Percentiles rank a stretch among this genome's conserved stretches.
Evolutionary conservation across 345 rosid species (phyloP).

Genomic region (Brassica juncea): DNA sequence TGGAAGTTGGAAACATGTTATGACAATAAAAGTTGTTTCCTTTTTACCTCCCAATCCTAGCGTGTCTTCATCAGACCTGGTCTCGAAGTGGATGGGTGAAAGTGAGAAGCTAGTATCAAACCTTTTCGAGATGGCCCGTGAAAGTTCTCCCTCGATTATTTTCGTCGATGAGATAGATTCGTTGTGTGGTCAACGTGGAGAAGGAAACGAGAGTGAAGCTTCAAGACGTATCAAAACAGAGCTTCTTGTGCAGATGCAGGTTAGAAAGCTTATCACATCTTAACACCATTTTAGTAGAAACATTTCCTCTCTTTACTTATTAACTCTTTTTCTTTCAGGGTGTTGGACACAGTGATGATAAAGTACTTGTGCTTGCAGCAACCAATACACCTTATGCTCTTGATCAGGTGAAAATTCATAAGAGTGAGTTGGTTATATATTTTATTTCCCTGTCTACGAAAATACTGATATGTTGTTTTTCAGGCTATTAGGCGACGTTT

Average conservation of each 20-base stretch:
- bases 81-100: conserved; percentile 99
- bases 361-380: conserved; percentile 96
- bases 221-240: conserved; percentile 96
- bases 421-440: conserved; percentile 6
- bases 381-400: conserved; percentile 93
- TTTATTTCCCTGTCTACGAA: conserved; percentile 20
- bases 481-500: conserved; percentile 95
- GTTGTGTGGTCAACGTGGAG: conserved; percentile 89
- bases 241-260: conserved; percentile 99
- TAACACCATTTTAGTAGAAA: not conserved
- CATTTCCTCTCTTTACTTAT: conserved; percentile 18
- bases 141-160: conserved; percentile 91
- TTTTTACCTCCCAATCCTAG: conserved; percentile 45
- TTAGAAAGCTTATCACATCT: conserved; percentile 27
- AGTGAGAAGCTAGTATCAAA: conserved; percentile 93
- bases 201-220: conserved; percentile 96
- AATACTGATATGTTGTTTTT: conserved; percentile 30
- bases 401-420: conserved; percentile 61
- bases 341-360: conserved; percentile 83
- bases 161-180: conserved; percentile 96
- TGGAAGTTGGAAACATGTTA: conserved; percentile 33
- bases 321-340: conserved; percentile 50
- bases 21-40: conserved; percentile 25
- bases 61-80: conserved; percentile 92
- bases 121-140: conserved; percentile 95